phyloP scores from a whole-genome alignment of 768 basidiomycete genomes.

The Panaeolus papilionaceus region DNA sequence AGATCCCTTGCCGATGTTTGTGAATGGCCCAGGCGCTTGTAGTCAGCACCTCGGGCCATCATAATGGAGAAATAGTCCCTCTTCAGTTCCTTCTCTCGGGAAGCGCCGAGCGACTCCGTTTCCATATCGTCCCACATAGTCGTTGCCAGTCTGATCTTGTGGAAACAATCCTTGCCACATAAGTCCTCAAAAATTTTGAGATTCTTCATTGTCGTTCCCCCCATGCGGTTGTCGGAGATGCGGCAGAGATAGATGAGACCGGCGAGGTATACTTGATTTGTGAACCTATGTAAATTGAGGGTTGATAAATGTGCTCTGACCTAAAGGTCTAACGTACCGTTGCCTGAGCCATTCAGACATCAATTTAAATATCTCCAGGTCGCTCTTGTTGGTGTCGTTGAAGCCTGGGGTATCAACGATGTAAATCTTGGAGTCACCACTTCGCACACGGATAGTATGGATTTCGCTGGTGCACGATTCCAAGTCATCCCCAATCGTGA shows the following conservation, averaged over 20 bases:
- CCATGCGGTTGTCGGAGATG: constrained; percentile 23
- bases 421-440: not conserved
- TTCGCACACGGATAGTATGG: not conserved
- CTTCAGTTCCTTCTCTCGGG: constrained; percentile 16
- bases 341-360: constrained; percentile 25
- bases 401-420: constrained; percentile 33
- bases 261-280: constrained; percentile 12
- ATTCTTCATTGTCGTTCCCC: constrained; percentile 15
- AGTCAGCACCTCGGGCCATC: constrained; percentile 6
- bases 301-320: not conserved
- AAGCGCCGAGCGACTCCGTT: constrained; percentile 19
- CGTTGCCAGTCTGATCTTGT: constrained; percentile 17
- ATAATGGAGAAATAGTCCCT: constrained; percentile 14
- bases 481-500: not conserved
- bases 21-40: constrained; percentile 16
- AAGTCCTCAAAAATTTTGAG: constrained; percentile 16
- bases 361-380: constrained; percentile 23
- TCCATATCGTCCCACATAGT: constrained; percentile 20
- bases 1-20: constrained; percentile 11
- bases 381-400: constrained; percentile 26
- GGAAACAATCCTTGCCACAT: constrained; percentile 16
- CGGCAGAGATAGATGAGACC: constrained; percentile 26
- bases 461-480: constrained; percentile 6
- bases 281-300: not conserved
- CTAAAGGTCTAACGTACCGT: not conserved